A percentile compares a stretch with the other conserved stretches of the same genome.
These are phyloP conservation scores for Globisporangium apiculatum DNA, from an alignment of 352 stramenopile genomes.

Conservation along the genomic window DNA sequence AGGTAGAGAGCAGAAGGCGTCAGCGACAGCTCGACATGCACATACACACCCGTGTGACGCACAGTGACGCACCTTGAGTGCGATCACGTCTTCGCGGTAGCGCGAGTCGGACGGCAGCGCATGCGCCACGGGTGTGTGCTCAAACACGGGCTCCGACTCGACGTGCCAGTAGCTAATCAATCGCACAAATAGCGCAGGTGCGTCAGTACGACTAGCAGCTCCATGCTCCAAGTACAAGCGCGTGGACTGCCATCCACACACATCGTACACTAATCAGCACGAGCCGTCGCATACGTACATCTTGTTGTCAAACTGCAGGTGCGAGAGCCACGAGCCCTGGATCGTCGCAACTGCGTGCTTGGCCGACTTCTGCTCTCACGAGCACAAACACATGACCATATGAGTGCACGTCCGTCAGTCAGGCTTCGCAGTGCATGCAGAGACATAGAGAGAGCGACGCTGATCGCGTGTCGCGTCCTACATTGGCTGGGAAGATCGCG, in stretches of 20 bases:
- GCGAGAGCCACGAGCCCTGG: conserved; percentile 60
- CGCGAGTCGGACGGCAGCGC: conserved; percentile 52
- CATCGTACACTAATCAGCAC: background rate
- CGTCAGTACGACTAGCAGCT: too few species aligned
- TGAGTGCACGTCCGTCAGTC: background rate
- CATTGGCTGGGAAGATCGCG: conserved; percentile 47
- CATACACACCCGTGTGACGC: background rate
- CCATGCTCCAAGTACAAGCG: background rate
- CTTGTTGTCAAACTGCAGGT: conserved; percentile 64
- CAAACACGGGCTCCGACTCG: conserved; percentile 54
- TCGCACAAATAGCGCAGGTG: too few species aligned
- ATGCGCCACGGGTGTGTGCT: conserved; percentile 32
- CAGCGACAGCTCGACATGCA: background rate
- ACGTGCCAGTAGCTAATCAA: conserved; percentile 56
- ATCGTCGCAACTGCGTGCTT: conserved; percentile 40
- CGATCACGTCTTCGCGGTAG: conserved; percentile 57
- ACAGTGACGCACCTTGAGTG: conserved; percentile 34
- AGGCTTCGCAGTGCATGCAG: too few species aligned
- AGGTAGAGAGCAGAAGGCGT: background rate
- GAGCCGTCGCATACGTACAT: conserved; percentile 18
- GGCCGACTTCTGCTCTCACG: conserved; percentile 24
- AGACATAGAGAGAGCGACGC: too few species aligned
- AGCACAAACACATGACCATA: background rate
- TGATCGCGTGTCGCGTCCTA: conserved; percentile 1
- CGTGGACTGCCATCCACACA: background rate